Evolutionary conservation across 352 stramenopile species (phyloP), one percentile per base, ranked within the genome.

Genomic region (Phytophthora aleatoria): DNA sequence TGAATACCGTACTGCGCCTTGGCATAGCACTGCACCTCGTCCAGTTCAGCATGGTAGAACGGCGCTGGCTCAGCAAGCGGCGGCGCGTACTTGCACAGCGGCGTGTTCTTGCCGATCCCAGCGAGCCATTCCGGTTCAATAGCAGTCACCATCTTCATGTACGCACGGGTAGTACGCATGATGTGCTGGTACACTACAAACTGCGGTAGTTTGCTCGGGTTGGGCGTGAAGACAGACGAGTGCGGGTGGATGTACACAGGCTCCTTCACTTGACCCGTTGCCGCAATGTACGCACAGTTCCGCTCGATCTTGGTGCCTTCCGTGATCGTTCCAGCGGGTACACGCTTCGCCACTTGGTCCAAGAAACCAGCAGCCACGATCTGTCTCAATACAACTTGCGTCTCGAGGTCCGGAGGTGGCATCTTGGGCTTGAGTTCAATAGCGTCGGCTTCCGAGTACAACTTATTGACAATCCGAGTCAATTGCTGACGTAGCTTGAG

Each of bases 111-210:
- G 9, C 76, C 85, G n/a, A 95, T 86, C 4, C 76, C 76, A n/a
- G 81, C 76, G 15, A 99, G 88, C 97, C 98, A 99, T 68, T 97
- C 85, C 5, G 95, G 92, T 61, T 99, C 97, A 12, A 99, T 94
- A 1, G 97, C 94, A 8, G 97, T 99, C 26, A 99, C 97, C 63
- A 90, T 98, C 63, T 95, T 98, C 94, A 99, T 98, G 81, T 98
- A 98, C 51, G 84, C 83, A 55, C 83, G 81, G 13, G 77, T 84
- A 3, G 86, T 90, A 39, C 84, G 84, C 76, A 87, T 83, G 56
- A 95, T 87, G 61, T 86, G 72, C 47, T 91, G 80, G 60, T 91
- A 95, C 31, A 93, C 85, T 6, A 94, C 83, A 61, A 89, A 94
- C 43, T 60, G 35, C 11, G 87, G 83, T 42, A 95, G 61, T 53